These are phyloP conservation scores for Fusarium luffae DNA, from an alignment of 2,329 filamentous ascomycete species.

Conservation along the genomic window DNA sequence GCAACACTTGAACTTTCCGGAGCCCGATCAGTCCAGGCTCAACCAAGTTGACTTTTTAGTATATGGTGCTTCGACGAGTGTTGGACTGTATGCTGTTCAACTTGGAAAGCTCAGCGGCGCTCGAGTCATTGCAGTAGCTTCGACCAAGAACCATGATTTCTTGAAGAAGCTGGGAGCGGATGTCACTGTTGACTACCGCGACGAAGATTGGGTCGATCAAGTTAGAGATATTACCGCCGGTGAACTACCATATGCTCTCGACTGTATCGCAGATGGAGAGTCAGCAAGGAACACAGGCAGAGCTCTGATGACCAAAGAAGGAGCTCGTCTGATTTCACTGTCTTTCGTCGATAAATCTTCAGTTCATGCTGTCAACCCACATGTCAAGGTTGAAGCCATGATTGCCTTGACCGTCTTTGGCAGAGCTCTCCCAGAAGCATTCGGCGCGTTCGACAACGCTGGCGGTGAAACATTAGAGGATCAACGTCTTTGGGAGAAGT, in stretches of 20 bases:
- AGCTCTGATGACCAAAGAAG: not conserved
- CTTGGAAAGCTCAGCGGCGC: conserved; percentile 1
- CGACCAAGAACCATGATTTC: not conserved
- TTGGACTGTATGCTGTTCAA: conserved; percentile 12
- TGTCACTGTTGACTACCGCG: not conserved
- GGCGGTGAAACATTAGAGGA: not conserved
- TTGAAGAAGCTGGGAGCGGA: not conserved
- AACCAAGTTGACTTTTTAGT: not conserved
- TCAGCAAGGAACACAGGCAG: not conserved
- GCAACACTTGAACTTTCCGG: not conserved
- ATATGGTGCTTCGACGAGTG: conserved; percentile 16
- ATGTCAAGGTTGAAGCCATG: not conserved
- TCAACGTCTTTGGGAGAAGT: not conserved
- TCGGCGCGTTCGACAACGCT: conserved; percentile 1
- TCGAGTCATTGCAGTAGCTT: conserved; percentile 11
- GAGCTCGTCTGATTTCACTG: not conserved
- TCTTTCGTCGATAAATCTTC: conserved; percentile 1
- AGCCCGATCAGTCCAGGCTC: accelerated
- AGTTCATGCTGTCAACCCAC: not conserved
- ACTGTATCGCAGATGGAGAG: not conserved
- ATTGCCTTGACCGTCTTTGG: conserved; percentile 18
- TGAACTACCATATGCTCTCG: not conserved
- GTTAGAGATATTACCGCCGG: not conserved
- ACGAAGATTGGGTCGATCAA: not conserved
- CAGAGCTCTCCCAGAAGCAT: not conserved